Conservation (phyloP, 176 grass and related monocot species). For the Lolium multiflorum region DNA sequence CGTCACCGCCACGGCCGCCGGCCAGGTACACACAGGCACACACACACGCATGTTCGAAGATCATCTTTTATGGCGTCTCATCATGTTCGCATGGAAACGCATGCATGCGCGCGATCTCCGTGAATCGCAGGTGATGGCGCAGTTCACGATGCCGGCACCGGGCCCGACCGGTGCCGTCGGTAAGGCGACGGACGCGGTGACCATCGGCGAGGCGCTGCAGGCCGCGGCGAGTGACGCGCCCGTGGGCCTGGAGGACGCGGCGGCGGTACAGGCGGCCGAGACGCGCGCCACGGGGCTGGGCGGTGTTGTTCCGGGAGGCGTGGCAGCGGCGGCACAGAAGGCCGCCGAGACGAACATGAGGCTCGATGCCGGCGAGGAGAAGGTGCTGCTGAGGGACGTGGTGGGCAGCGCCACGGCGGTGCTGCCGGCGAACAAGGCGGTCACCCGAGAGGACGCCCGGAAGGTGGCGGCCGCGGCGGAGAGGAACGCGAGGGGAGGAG, state of each 20-base stretch:
- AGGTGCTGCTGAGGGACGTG: slow-evolving; percentile 40
- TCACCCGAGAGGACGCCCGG: slow-evolving; percentile 49
- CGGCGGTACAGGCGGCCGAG: slow-evolving; percentile 50
- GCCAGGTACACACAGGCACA: slow-evolving; percentile 23
- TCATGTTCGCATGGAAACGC: background rate
- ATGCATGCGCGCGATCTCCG: background rate
- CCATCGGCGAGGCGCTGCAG: slow-evolving; percentile 51
- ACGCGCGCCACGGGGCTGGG: slow-evolving; percentile 42
- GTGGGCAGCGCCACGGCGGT: slow-evolving; percentile 10
- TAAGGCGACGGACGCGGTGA: slow-evolving; percentile 43
- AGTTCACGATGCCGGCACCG: slow-evolving; percentile 48
- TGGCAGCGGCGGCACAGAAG: slow-evolving; percentile 40
- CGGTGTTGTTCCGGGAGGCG: slow-evolving; percentile 32
- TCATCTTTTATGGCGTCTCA: background rate
- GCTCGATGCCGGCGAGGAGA: background rate
- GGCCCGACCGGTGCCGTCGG: background rate
- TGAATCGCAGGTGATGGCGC: slow-evolving; percentile 43
- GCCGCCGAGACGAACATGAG: slow-evolving; percentile 31
- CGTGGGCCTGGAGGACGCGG: slow-evolving; percentile 18
- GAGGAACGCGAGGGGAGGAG: background rate
- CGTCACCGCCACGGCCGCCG: slow-evolving; percentile 42
- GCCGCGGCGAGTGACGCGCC: slow-evolving; percentile 14
- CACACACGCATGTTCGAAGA: too few species aligned
- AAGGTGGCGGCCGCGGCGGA: slow-evolving; percentile 25
- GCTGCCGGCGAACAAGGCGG: slow-evolving; percentile 48